Conservation (phyloP, 129 eudicot genomes). For the Artemisia argyi region DNA sequence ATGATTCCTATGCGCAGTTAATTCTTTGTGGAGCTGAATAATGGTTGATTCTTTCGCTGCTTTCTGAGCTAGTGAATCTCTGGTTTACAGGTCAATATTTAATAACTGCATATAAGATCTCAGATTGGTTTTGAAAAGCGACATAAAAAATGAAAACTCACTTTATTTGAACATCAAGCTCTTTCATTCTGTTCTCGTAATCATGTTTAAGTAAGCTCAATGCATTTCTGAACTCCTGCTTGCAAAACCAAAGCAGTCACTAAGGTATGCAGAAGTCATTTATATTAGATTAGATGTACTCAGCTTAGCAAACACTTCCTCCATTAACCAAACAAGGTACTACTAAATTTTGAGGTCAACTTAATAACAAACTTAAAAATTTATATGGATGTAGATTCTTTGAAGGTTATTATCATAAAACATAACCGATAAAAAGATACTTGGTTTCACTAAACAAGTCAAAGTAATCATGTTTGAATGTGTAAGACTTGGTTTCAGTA, state of each 20-base stretch:
- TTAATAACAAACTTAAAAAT: neutral
- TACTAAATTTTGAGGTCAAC: no score
- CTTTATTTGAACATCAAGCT: constrained; percentile 54
- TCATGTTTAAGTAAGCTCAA: constrained; percentile 47
- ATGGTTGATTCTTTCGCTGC: constrained; percentile 49
- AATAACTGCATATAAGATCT: neutral
- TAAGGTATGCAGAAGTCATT: neutral
- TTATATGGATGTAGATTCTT: neutral
- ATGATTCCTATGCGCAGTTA: constrained; percentile 52
- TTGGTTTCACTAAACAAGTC: no score
- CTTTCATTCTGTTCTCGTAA: constrained; percentile 33
- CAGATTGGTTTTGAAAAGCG: constrained; percentile 7
- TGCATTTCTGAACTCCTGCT: constrained; percentile 49
- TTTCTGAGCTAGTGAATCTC: constrained; percentile 45
- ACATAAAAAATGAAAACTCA: constrained; percentile 11
- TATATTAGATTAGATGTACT: no score
- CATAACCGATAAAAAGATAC: neutral
- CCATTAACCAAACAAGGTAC: neutral
- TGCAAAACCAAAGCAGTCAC: constrained; percentile 16
- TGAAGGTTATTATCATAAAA: neutral
- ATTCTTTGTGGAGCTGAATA: constrained; percentile 57
- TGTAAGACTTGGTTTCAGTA: no score
- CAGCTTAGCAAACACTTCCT: neutral
- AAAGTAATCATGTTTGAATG: no score
- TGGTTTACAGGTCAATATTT: constrained; percentile 19